Evolutionary conservation across 495 filamentous ascomycete genomes (phyloP), one percentile per base, ranked within the genome.

Genomic region (Aspergillus heteromorphus): DNA sequence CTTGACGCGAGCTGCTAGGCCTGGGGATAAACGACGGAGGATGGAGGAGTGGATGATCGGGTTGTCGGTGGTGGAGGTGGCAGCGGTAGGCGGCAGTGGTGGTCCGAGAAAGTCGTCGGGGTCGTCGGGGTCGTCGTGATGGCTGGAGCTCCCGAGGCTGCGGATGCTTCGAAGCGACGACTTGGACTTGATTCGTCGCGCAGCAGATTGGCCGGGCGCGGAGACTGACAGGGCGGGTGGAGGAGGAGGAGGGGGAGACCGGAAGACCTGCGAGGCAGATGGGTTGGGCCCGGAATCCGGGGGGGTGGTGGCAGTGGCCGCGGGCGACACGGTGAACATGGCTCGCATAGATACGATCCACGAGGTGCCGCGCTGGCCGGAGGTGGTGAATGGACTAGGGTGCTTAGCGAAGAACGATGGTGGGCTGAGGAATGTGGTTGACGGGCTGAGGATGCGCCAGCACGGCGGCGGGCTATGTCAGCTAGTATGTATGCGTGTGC

Each of bases 1-100:
- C 63, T 87, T 89, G 52, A 92, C 81, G 68, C 88, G 85, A 47
- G 87, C 88, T 56, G 87, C 86, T 18, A 92, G 76, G 19, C 86
- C 87, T 40, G 88, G 87, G 23, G 87, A 89, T 30, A 77, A 56
- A 9, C 73, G 71, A 49, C 73, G 73, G 48, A 76, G 67, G 55
- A 77, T 69, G 25, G 67, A 71, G 25, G 69, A 60, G 14, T 62
- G 67, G 17, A 64, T 61, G 20, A 64, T 55, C 18, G 58, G 63
- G 42, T 69, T 72, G 29, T 72, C 67, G 21, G 62, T 57, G 17
- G 53, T 27, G 23, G 23, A n/a, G n/a, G n/a, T 7, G 23, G 23
- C 23, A 27, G 23, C 23, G 23, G 23, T 7, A 7, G 23, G 23
- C 23, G 3, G 3, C 59, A 21, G 50, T n/a, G n/a, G 31, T 1